These are phyloP conservation scores for Candida dajiaensis DNA, from an alignment of 805 yeast genomes.

Conservation along the genomic window DNA sequence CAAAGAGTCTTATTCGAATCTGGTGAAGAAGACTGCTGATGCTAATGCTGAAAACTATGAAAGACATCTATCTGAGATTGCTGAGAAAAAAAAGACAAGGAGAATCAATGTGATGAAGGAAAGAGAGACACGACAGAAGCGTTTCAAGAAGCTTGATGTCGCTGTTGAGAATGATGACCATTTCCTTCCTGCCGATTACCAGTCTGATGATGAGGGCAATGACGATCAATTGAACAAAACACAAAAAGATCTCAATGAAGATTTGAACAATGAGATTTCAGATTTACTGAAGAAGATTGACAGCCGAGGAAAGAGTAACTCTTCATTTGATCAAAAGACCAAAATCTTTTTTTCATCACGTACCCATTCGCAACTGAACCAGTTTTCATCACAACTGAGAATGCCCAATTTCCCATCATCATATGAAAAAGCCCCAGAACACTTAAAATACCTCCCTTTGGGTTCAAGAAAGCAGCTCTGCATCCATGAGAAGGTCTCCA, in stretches of 20 bases:
- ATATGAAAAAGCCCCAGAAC: constrained; percentile 39
- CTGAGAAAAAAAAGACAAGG: constrained; percentile 12
- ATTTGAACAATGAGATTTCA: constrained; percentile 42
- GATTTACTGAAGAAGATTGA: constrained; percentile 39
- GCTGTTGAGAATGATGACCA: constrained; percentile 31
- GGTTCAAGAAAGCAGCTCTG: constrained; percentile 87
- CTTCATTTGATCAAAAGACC: constrained; percentile 26
- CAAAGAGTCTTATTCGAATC: constrained; percentile 31
- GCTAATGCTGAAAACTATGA: constrained; percentile 30
- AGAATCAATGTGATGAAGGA: constrained; percentile 7
- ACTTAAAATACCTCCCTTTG: constrained; percentile 61
- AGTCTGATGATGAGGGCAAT: constrained; percentile 24
- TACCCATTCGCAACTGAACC: constrained; percentile 85
- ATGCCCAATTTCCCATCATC: constrained; percentile 63
- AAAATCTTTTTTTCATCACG: constrained; percentile 73
- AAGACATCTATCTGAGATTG: constrained; percentile 25
- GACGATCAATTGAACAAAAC: constrained; percentile 2
- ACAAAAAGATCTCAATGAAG: constrained; percentile 24
- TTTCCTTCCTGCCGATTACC: constrained; percentile 34
- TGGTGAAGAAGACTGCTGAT: constrained; percentile 20
- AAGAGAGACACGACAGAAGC: constrained; percentile 11
- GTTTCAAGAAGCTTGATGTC: constrained; percentile 19
- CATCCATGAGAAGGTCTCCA: constrained; percentile 56
- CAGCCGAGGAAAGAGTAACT: constrained; percentile 13
- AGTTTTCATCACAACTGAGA: constrained; percentile 67